Evolutionary conservation across 192 early-diverging fungal species (phyloP).

Genomic region (Coemansia guatemalensis): DNA sequence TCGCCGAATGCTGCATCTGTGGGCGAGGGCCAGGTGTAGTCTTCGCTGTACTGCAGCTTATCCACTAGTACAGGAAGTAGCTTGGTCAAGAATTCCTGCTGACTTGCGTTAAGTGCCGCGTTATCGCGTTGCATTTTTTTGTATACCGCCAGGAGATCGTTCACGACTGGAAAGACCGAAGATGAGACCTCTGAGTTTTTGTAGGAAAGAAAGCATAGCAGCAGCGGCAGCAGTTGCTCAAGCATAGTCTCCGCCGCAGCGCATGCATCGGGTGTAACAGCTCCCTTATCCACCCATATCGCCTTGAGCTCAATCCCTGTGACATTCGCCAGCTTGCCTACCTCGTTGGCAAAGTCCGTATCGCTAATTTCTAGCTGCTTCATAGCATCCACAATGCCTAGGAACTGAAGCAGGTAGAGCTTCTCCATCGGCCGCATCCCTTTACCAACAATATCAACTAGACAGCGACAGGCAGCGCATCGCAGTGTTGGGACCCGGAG

Average conservation of each 20-base stretch:
- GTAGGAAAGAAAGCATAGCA: conserved; percentile 77
- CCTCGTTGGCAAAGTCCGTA: conserved; percentile 45
- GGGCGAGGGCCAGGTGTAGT: conserved; percentile 62
- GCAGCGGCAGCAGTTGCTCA: conserved; percentile 71
- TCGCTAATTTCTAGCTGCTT: conserved; percentile 40
- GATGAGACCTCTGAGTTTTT: conserved; percentile 83
- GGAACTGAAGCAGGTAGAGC: conserved; percentile 76
- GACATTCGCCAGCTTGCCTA: conserved; percentile 46
- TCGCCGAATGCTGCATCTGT: conserved; percentile 29
- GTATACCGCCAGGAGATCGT: conserved; percentile 65
- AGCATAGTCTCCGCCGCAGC: conserved; percentile 64
- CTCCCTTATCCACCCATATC: conserved; percentile 42
- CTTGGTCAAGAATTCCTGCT: conserved; percentile 35
- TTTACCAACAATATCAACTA: conserved; percentile 84
- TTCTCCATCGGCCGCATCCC: conserved; percentile 93
- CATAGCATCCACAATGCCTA: conserved; percentile 48
- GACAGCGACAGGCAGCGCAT: conserved; percentile 76
- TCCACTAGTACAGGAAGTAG: conserved; percentile 61
- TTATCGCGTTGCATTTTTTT: conserved; percentile 55
- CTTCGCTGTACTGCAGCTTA: conserved; percentile 91
- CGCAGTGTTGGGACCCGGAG: conserved; percentile 62
- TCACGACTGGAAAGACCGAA: conserved; percentile 75
- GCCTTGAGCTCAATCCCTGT: conserved; percentile 38
- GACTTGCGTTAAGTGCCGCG: conserved; percentile 18
- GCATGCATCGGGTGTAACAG: conserved; percentile 32